phyloP scores from a whole-genome alignment of 139 green algal species.

The Gonium pectorale region DNA sequence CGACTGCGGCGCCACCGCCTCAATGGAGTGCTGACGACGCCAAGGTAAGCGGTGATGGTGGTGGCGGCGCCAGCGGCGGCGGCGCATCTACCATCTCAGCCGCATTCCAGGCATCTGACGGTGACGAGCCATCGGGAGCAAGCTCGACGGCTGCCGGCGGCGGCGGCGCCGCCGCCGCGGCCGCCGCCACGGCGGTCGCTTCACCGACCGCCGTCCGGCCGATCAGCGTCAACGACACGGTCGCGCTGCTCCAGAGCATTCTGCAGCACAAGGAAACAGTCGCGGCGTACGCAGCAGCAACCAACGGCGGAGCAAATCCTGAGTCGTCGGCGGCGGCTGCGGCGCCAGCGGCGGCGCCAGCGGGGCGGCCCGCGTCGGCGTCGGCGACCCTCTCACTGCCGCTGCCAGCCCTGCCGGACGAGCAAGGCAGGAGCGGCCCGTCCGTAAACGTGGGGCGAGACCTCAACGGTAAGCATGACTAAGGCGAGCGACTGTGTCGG shows the following conservation, averaged over 20 bases:
- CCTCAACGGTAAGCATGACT: conserved; percentile 7
- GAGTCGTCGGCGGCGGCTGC: neutral
- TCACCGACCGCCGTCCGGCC: too few relatives aligned
- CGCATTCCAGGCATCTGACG: too few relatives aligned
- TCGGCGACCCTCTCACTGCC: neutral
- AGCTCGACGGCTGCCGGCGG: too few relatives aligned
- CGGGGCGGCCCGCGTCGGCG: neutral
- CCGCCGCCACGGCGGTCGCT: neutral
- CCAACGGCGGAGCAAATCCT: neutral
- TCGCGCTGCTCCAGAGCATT: neutral
- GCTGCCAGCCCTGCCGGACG: neutral
- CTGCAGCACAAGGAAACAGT: too few relatives aligned
- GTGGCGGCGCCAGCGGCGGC: too few relatives aligned
- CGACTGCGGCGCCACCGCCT: neutral
- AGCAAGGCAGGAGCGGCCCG: neutral
- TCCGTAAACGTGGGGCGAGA: neutral
- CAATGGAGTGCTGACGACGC: too few relatives aligned
- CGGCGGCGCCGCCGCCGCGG: neutral
- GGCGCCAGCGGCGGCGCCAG: neutral
- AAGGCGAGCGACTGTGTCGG: too few relatives aligned
- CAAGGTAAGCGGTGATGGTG: neutral
- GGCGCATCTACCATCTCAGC: neutral
- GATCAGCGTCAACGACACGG: too few relatives aligned
- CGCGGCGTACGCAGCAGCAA: neutral
- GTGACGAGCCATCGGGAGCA: too few relatives aligned